phyloP scores from a whole-genome alignment of 495 filamentous ascomycete species.

The Cercophora newfieldiana region DNA sequence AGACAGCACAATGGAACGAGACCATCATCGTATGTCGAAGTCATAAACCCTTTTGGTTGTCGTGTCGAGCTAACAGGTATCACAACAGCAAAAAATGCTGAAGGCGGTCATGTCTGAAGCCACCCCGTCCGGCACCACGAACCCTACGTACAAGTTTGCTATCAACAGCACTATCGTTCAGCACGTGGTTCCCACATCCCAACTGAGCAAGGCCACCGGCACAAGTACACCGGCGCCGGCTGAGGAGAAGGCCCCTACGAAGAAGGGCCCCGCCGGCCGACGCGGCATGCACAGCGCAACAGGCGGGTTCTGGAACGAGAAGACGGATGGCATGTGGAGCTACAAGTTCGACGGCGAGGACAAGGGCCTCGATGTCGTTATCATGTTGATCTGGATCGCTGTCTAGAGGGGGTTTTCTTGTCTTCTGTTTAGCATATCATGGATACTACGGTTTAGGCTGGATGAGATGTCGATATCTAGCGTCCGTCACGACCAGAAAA shows the following conservation, averaged over 20 bases:
- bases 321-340: constrained; percentile 96
- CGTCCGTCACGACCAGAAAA: not conserved
- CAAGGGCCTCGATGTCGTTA: constrained; percentile 87
- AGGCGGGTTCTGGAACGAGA: constrained; percentile 96
- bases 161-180: constrained; percentile 99
- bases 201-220: constrained; percentile 53
- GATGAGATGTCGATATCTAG: not conserved
- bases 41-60: not conserved
- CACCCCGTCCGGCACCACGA: constrained; percentile 52
- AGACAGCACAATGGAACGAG: constrained; percentile 82
- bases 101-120: constrained; percentile 82
- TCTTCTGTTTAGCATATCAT: constrained; percentile 1
- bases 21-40: constrained; percentile 74
- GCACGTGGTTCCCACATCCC: constrained; percentile 63
- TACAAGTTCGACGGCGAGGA: constrained; percentile 88
- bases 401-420: constrained; percentile 35
- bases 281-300: constrained; percentile 95
- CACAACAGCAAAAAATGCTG: constrained; percentile 75
- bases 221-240: constrained; percentile 35
- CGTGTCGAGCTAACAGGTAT: constrained; percentile 4
- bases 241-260: constrained; percentile 49
- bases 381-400: constrained; percentile 87
- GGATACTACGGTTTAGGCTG: not conserved
- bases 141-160: constrained; percentile 76
- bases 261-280: constrained; percentile 67